A percentile compares a stretch with the other conserved stretches of the same genome.
Evolutionary conservation across 345 rosid genomes (phyloP).

Genomic region (Boechera divaricarpa): DNA sequence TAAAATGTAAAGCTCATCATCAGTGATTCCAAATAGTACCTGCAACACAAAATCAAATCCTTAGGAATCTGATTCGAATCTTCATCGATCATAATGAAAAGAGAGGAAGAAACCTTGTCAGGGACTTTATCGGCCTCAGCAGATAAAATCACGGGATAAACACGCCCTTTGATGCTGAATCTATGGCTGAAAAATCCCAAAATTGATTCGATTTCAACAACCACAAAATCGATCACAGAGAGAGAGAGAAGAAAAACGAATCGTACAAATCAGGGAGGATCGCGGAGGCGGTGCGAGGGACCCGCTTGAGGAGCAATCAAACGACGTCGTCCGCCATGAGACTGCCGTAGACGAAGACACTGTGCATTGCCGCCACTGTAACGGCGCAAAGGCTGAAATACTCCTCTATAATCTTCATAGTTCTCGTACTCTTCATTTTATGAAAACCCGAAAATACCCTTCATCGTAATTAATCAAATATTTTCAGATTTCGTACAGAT

Average conservation of each 20-base stretch:
- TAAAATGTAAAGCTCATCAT: conserved; percentile 61
- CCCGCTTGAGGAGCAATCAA: conserved; percentile 63
- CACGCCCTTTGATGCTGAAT: conserved; percentile 83
- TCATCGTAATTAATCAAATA: no score
- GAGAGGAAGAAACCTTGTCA: conserved; percentile 55
- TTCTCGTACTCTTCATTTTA: no score
- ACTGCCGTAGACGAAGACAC: conserved; percentile 93
- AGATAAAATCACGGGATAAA: conserved; percentile 89
- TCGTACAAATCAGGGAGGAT: conserved; percentile 67
- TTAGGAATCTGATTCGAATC: neutral
- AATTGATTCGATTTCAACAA: neutral
- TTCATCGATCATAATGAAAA: no score
- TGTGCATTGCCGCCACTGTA: conserved; percentile 39
- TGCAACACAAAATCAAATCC: conserved; percentile 10
- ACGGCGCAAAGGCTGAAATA: neutral
- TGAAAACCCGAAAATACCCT: no score
- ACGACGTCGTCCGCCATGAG: conserved; percentile 85
- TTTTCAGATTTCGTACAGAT: no score
- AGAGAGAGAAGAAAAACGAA: neutral
- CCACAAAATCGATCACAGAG: neutral
- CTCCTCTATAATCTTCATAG: no score
- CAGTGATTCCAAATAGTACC: conserved; percentile 75
- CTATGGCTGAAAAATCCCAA: conserved; percentile 62
- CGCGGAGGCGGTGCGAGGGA: conserved; percentile 68
- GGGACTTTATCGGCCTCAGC: conserved; percentile 52